Percentiles rank a stretch among this genome's conserved stretches.
phyloP scores from a whole-genome alignment of 164 flowering plant species.

The Dillenia turbinata region DNA sequence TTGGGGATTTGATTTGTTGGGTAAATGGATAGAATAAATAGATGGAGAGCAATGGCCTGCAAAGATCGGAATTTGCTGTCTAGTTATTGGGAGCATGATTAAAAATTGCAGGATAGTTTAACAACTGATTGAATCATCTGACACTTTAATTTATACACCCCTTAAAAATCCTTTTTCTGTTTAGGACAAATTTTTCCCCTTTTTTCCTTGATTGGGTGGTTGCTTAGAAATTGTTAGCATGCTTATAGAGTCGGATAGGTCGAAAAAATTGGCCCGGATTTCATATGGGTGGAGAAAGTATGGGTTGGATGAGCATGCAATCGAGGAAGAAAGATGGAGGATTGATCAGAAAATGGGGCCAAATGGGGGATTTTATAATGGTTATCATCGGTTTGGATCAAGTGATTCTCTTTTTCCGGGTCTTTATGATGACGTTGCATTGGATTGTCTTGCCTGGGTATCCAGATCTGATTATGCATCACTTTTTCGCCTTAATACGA shows the following conservation, averaged over 20 bases:
- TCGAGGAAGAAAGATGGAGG: conserved; percentile 17
- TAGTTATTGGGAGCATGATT: conserved; percentile 3
- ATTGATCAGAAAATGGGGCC: conserved; percentile 10
- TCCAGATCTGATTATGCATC: conserved; percentile 48
- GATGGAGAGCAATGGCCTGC: background rate
- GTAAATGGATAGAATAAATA: no score
- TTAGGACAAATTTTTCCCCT: background rate
- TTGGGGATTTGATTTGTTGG: no score
- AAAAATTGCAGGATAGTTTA: conserved; percentile 1
- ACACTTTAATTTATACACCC: no score
- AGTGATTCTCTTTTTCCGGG: conserved; percentile 57
- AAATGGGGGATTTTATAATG: conserved; percentile 35
- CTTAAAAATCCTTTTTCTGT: background rate
- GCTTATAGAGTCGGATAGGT: conserved; percentile 15
- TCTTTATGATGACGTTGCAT: conserved; percentile 48
- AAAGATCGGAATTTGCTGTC: conserved; percentile 2
- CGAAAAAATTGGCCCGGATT: conserved; percentile 10
- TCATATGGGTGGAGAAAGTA: conserved; percentile 2
- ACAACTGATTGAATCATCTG: no score
- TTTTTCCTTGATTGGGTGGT: background rate
- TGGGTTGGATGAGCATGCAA: conserved; percentile 3
- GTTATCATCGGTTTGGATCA: conserved; percentile 19
- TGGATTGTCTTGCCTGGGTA: conserved; percentile 50
- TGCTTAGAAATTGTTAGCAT: conserved; percentile 2
- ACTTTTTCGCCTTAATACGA: conserved; percentile 34